Base-by-base conservation (phyloP, 2,329 filamentous ascomycete species). In the Capronia coronata region DNA sequence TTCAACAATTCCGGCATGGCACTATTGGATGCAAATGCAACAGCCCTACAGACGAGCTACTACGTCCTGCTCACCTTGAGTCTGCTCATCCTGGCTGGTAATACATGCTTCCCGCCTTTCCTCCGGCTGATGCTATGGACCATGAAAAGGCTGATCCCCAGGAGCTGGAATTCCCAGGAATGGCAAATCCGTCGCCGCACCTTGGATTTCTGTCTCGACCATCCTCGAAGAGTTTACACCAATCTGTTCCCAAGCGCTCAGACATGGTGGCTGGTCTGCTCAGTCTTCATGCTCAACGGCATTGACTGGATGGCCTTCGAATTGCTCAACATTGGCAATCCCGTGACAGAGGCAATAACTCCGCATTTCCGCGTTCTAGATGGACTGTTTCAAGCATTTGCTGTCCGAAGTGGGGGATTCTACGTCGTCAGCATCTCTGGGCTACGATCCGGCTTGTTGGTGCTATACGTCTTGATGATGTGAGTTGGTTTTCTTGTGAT, bases 381-480 rank as follows among this genome's bases (percentile, higher is more conserved):
- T 16, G 77, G 77, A 8, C 67, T 82, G 0, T 82, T 82, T 62
- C 79, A 82, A 65, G 76, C 79, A 57, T 54, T 79, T 59, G 65
- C 72, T 54, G 62, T 75, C 51, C 55, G 78, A 61, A 67, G 70
- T 63, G 62, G 77, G 52, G 65, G 78, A 59, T 64, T 71, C 69
- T 65, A 77, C 65, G 59, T 79, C 21, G 62, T 80, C 25, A 62
- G 68, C 14, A 69, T 80, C 10, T 63, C 74, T 2, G 62, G 61
- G 1, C 67, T 80, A 1, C 73, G 73, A 18, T 74, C 78, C 11
- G 72, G 68, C 3, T 68, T 79, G 2, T 76, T 79, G 48, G 88
- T 94, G 11, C 87, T 89, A 19, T 97, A 96, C 70, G 74, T 97
- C 68, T 83, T 97, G 67, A 97, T 97, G 93, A 97, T 97, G 93